phyloP scores from a whole-genome alignment of 2,329 filamentous ascomycete species.

The Huntiella moniliformis region DNA sequence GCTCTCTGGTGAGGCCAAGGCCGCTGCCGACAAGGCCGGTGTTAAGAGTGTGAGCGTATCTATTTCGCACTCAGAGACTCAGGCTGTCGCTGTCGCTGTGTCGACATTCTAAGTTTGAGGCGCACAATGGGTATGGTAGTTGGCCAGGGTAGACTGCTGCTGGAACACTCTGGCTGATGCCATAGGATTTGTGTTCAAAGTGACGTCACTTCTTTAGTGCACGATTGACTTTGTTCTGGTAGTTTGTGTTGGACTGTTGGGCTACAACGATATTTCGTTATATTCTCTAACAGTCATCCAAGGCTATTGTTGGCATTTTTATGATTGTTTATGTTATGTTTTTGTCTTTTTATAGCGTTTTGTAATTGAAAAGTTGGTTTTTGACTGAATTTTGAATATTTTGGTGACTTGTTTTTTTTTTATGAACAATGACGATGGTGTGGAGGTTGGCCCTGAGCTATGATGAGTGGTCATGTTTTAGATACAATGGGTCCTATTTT shows the following conservation, averaged over 20 bases:
- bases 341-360: constrained; percentile 5
- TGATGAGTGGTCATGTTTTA: too few relatives aligned
- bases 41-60: constrained; percentile 81
- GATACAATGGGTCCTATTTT: too few relatives aligned
- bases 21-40: constrained; percentile 67
- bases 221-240: too few relatives aligned
- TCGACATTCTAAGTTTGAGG: constrained; percentile 44
- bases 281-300: too few relatives aligned
- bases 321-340: constrained; percentile 7
- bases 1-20: constrained; percentile 71
- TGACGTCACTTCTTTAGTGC: too few relatives aligned
- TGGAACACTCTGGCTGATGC: neutral
- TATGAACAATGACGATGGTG: too few relatives aligned
- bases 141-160: neutral
- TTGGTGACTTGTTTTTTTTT: too few relatives aligned
- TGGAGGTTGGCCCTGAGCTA: too few relatives aligned
- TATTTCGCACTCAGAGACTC: constrained; percentile 86
- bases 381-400: neutral
- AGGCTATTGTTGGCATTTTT: neutral
- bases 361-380: neutral
- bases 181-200: neutral
- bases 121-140: neutral
- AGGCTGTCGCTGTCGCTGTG: constrained; percentile 87
- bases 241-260: too few relatives aligned
- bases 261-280: too few relatives aligned